Base-by-base conservation (phyloP, 495 filamentous ascomycete genomes). In the Penicillium antarcticum region DNA sequence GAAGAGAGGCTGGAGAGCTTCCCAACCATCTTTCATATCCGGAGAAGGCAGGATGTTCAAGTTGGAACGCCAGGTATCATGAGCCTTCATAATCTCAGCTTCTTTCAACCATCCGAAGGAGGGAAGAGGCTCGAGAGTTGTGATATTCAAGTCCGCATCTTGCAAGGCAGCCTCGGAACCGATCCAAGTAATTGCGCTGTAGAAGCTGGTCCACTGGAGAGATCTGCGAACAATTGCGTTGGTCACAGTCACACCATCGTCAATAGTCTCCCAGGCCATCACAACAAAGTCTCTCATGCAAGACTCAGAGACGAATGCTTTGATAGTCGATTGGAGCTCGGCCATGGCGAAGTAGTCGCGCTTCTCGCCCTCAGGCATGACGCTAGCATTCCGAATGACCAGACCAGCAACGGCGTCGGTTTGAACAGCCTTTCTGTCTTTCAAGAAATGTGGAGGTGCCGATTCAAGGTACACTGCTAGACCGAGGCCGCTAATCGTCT, bases 21-120 rank as follows among this genome's bases (percentile, higher is more conserved):
- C 48, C 68, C 66, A 74, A 31, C 66, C 51, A 24, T 48, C 42
- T 17, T 60, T 41, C 7, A 45, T 45, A 10, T 51, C 42, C 5
- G 56, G 34, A 4, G 56, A 37, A 21, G 43, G 39, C 37, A 53
- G 23, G 35, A 81, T 63, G 5, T 66, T 48, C 24, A 62, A 45
- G 47, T 78, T 81, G 3, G 67, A 57, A 19, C 79, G 67, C 72
- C 77, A 84, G 17, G 52, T 61, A 35, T 82, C 75, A 47, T 84
- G 80, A 1, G 68, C 44, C 43, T 68, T 69, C 71, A 82, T 82
- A 21, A 79, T 65, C 21, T 73, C 67, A 1, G 71, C 58, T 44
- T 79, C 70, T 51, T 82, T 82, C 47, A 84, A 60, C 80, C 80
- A 84, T 34, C 77, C 69, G 53, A 84, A 81, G 14, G 79, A 73